Evolutionary conservation across 495 filamentous ascomycete species (phyloP), one percentile per base, ranked within the genome.

Genomic region (Aspergillus steynii): DNA sequence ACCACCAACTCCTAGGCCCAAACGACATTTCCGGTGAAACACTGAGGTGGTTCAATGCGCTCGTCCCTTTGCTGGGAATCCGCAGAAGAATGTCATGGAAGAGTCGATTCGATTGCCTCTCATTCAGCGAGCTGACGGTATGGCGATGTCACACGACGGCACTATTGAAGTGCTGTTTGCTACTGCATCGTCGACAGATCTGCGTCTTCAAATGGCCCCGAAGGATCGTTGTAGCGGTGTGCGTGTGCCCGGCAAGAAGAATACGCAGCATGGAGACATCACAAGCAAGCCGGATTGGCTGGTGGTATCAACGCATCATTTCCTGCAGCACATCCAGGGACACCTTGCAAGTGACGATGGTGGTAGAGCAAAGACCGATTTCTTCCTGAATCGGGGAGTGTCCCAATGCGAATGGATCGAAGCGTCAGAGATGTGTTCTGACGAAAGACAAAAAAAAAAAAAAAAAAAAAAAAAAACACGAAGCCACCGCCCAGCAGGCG

Each of bases 181-280:
- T 53, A 28, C 49, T 50, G 49, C 49, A 26, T 9, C 1, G 12
- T 3, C 25, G 20, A 29, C 28, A 14, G 20, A 29, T 31, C 15
- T 29, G 27, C 51, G 29, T 29, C 51, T 27, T 29, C 28, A n/a
- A 10, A 14, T 15, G 47, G 50, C 47, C 46, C 47, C 32, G 29
- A 50, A 61, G 28, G 37, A 62, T 29, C 34, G 45, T 59, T 50
- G 56, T 52, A 58, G 66, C 66, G 66, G 63, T 68, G 63, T 68
- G 58, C 61, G 50, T 51, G 52, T 57, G 58, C 56, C 65, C 57
- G 59, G 53, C 8, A 46, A n/a, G 51, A 32, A 26, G 28, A 49
- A 66, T n/a, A 42, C 37, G 1, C 37, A 14, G 10, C 37, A 14
- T 14, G 37, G 37, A 42, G 37, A 12, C 9, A 42, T 42, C 12